Conservation (phyloP, 2,329 filamentous ascomycete species). For the Orbilia oligospora region DNA sequence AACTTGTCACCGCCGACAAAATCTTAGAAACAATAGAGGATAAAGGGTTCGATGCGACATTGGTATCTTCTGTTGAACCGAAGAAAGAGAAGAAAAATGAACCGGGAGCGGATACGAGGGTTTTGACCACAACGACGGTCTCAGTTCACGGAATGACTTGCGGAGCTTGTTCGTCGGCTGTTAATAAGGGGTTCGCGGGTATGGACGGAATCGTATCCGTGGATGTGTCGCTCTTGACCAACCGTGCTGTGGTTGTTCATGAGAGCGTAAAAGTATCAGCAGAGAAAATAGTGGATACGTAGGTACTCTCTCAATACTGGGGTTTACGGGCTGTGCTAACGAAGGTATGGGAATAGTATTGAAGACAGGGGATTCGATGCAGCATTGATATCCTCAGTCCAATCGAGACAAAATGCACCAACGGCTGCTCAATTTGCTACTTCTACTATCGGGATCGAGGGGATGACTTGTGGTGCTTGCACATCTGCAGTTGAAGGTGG, state of each 20-base stretch:
- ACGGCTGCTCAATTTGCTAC: slow-evolving; percentile 70
- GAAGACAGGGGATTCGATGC: slow-evolving; percentile 85
- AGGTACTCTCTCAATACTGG: slow-evolving; percentile 66
- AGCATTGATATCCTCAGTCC: slow-evolving; percentile 71
- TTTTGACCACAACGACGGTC: slow-evolving; percentile 88
- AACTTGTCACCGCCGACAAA: slow-evolving; percentile 29
- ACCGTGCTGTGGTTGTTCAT: slow-evolving; percentile 93
- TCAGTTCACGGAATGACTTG: slow-evolving; percentile 93
- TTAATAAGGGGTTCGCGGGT: slow-evolving; percentile 89
- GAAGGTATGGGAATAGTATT: slow-evolving; percentile 71
- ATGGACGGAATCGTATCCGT: slow-evolving; percentile 86
- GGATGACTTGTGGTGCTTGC: slow-evolving; percentile 98
- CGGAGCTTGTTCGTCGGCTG: slow-evolving; percentile 93
- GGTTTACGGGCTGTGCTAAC: slow-evolving; percentile 82
- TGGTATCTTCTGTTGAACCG: slow-evolving; percentile 77
- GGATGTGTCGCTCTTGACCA: slow-evolving; percentile 93
- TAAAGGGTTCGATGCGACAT: slow-evolving; percentile 85
- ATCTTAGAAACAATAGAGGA: slow-evolving; percentile 77
- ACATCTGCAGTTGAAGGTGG: slow-evolving; percentile 90
- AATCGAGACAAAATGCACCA: slow-evolving; percentile 66
- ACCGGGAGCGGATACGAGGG: slow-evolving; percentile 5
- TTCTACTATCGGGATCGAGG: slow-evolving; percentile 90
- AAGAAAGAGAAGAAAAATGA: slow-evolving; percentile 35
- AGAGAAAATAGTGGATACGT: slow-evolving; percentile 73
- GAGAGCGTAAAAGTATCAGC: slow-evolving; percentile 81